phyloP scores from a whole-genome alignment of 306 rosid genomes.

The Inga oerstediana region DNA sequence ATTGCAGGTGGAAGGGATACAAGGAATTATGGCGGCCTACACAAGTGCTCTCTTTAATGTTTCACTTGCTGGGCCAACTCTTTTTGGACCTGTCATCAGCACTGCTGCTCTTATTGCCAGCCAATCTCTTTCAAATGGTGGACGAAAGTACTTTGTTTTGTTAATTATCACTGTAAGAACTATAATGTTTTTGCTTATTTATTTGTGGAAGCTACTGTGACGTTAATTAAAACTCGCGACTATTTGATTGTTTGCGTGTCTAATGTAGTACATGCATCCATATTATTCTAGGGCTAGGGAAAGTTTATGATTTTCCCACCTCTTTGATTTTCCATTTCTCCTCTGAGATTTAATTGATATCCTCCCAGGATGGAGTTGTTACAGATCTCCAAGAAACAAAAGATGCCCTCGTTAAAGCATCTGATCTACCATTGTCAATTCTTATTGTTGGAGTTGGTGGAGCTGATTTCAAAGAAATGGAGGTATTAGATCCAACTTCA shows the following conservation, averaged over 20 bases:
- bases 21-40: slow-evolving; percentile 97
- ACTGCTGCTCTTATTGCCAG: slow-evolving; percentile 92
- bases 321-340: slow-evolving; percentile 22
- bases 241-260: slow-evolving; percentile 5
- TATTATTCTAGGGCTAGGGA: slow-evolving; percentile 4
- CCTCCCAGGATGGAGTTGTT: slow-evolving; percentile 93
- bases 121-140: slow-evolving; percentile 82
- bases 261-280: not conserved
- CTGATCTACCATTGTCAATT: slow-evolving; percentile 92
- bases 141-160: slow-evolving; percentile 85
- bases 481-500: slow-evolving; percentile 55
- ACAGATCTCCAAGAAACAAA: slow-evolving; percentile 99
- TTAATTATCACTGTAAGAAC: slow-evolving; percentile 90
- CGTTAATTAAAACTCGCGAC: not conserved
- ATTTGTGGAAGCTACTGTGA: not conserved
- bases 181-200: slow-evolving; percentile 25
- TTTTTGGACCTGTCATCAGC: slow-evolving; percentile 94
- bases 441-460: slow-evolving; percentile 99
- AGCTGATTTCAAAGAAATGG: slow-evolving; percentile 99
- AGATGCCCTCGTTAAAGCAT: slow-evolving; percentile 96
- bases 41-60: slow-evolving; percentile 92
- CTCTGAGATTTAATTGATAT: slow-evolving; percentile 38
- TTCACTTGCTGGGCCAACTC: slow-evolving; percentile 99
- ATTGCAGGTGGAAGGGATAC: slow-evolving; percentile 97
- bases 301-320: slow-evolving; percentile 16